A percentile compares a stretch with the other conserved stretches of the same genome.
phyloP scores from a whole-genome alignment of 2,329 filamentous ascomycete genomes.

The Cryphonectria carpinicola region DNA sequence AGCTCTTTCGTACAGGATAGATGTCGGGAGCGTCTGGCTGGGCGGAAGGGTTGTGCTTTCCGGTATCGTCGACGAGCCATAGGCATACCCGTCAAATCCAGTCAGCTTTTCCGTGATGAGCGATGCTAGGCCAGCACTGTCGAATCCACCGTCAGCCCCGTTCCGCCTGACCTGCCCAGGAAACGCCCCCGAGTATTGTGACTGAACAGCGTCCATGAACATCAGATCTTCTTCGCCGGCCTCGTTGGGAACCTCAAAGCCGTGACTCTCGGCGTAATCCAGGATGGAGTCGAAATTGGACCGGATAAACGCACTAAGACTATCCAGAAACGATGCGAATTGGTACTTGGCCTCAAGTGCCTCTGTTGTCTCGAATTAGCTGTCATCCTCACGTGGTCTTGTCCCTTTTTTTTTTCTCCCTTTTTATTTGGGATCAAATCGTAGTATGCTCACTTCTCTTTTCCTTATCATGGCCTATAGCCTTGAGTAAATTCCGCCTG shows the following conservation, averaged over 20 bases:
- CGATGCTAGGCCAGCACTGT: conserved; percentile 34
- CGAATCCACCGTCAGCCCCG: conserved; percentile 26
- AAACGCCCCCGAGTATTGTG: conserved; percentile 26
- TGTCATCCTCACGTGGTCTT: conserved; percentile 15
- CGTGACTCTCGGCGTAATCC: conserved; percentile 44
- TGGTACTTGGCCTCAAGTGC: conserved; percentile 46
- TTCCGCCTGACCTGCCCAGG: conserved; percentile 23
- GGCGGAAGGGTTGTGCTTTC: conserved; percentile 52
- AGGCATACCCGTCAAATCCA: conserved; percentile 18
- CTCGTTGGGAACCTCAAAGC: conserved; percentile 43
- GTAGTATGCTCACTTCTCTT: conserved; percentile 34
- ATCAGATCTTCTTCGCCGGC: conserved; percentile 30
- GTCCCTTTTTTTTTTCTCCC: neutral
- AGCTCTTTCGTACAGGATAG: conserved; percentile 61
- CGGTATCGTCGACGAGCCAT: conserved; percentile 30
- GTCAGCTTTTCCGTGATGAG: conserved; percentile 34
- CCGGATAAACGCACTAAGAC: conserved; percentile 39
- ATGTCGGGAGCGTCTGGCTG: conserved; percentile 59
- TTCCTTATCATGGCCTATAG: conserved; percentile 54
- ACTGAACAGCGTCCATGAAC: conserved; percentile 28
- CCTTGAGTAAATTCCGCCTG: conserved; percentile 52
- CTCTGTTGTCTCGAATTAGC: conserved; percentile 33
- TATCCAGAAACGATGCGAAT: conserved; percentile 42
- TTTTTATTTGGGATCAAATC: no score
- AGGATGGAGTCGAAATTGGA: conserved; percentile 38